A percentile compares a stretch with the other conserved stretches of the same genome.
Conservation (phyloP, 31 red algal species). For the Endocladia muricata region DNA sequence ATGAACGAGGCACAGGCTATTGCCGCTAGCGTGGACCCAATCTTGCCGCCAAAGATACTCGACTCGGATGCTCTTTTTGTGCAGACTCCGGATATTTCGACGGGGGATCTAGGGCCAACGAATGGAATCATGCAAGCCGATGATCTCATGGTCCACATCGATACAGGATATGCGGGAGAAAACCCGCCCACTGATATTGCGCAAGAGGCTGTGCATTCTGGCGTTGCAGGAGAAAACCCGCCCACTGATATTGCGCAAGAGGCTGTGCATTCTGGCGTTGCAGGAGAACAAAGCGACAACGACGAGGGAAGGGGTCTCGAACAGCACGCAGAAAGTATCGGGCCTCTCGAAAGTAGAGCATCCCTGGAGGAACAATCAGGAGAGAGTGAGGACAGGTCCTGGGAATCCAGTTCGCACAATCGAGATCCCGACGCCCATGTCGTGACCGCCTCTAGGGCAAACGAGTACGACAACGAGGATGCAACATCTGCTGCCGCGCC, state of each 20-base stretch:
- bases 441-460: too few species aligned
- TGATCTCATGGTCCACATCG: too few species aligned
- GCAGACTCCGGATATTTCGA: constrained; percentile 4
- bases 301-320: not conserved
- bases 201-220: not conserved
- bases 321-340: too few species aligned
- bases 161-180: not conserved
- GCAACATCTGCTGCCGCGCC: too few species aligned
- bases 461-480: too few species aligned
- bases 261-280: not conserved
- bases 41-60: not conserved
- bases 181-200: not conserved
- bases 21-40: not conserved
- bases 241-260: not conserved
- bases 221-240: not conserved
- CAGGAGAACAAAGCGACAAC: not conserved
- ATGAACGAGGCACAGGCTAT: not conserved
- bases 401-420: too few species aligned
- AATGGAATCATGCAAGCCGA: too few species aligned
- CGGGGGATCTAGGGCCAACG: not conserved
- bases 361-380: too few species aligned
- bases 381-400: too few species aligned
- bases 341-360: too few species aligned
- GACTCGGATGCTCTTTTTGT: constrained; percentile 25
- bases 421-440: too few species aligned